Evolutionary conservation across 179 eudicot species (phyloP).

Genomic region (Nepenthes alata): DNA sequence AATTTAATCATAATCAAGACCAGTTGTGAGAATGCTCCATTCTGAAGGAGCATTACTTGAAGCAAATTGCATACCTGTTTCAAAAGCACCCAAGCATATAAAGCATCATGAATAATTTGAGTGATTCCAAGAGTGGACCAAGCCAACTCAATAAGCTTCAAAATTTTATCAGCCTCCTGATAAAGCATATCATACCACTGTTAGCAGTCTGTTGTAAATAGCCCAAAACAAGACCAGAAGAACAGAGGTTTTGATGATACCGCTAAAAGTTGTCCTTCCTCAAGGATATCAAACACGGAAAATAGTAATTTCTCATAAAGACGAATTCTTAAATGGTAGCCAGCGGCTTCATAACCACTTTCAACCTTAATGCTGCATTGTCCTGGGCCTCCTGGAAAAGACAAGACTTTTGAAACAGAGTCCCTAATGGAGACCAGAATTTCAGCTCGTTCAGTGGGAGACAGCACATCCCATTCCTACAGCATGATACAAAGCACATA

Average conservation of each 20-base stretch:
- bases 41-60: not conserved
- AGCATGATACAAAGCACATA: conserved; percentile 4
- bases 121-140: conserved; percentile 82
- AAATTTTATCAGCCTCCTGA: conserved; percentile 68
- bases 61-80: conserved; percentile 56
- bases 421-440: conserved; percentile 42
- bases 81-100: conserved; percentile 82
- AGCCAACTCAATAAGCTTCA: conserved; percentile 54
- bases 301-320: conserved; percentile 67
- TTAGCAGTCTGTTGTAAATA: conserved; percentile 3
- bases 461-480: conserved; percentile 71
- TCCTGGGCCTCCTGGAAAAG: conserved; percentile 33
- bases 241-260: conserved; percentile 19
- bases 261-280: conserved; percentile 68
- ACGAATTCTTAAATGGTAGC: conserved; percentile 62
- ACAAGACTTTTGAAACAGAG: conserved; percentile 25
- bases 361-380: conserved; percentile 28
- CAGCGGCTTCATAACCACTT: conserved; percentile 37
- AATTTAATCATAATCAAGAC: no score
- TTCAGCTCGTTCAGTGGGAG: conserved; percentile 55
- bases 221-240: conserved; percentile 1
- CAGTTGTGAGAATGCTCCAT: no score
- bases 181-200: not conserved
- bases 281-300: conserved; percentile 76
- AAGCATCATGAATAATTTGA: conserved; percentile 56